These are phyloP conservation scores for Chlamydomonas sphaeroides DNA, from an alignment of 139 green algal species.

Conservation along the genomic window DNA sequence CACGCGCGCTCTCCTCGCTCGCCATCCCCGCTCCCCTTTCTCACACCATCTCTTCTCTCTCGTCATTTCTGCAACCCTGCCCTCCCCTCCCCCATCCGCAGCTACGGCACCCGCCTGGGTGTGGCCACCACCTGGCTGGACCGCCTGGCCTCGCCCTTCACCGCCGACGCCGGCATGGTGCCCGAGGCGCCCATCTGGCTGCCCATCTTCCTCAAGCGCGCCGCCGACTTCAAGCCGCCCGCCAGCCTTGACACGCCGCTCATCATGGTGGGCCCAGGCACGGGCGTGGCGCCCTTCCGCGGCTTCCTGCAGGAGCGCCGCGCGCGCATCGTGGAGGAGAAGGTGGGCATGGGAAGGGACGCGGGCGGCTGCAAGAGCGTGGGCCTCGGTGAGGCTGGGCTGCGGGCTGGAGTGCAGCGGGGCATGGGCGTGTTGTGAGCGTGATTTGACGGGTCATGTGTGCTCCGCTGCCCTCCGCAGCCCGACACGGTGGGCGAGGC, in stretches of 20 bases:
- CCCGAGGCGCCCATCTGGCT: slow-evolving; percentile 22
- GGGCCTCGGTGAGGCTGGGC: too few species aligned
- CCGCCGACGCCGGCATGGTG: background rate
- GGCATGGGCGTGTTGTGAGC: too few species aligned
- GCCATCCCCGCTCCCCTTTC: too few species aligned
- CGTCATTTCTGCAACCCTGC: too few species aligned
- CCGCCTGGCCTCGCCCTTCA: slow-evolving; percentile 41
- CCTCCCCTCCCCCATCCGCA: too few species aligned
- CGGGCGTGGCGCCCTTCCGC: slow-evolving; percentile 86
- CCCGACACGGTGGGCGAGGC: slow-evolving; percentile 42
- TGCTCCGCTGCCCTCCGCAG: background rate
- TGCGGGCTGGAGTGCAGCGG: too few species aligned
- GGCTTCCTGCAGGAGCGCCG: slow-evolving; percentile 85
- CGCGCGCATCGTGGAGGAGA: slow-evolving; percentile 17
- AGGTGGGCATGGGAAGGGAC: background rate
- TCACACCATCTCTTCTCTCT: too few species aligned
- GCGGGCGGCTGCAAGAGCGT: too few species aligned
- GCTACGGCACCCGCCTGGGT: slow-evolving; percentile 61
- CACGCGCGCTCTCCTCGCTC: too few species aligned
- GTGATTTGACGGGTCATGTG: too few species aligned
- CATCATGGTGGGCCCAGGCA: slow-evolving; percentile 93
- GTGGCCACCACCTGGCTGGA: slow-evolving; percentile 90
- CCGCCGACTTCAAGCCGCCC: slow-evolving; percentile 42
- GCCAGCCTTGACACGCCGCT: slow-evolving; percentile 61
- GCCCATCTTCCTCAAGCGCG: slow-evolving; percentile 49